Conservation (phyloP, 2,329 filamentous ascomycete species). For the Lachnellula occidentalis region DNA sequence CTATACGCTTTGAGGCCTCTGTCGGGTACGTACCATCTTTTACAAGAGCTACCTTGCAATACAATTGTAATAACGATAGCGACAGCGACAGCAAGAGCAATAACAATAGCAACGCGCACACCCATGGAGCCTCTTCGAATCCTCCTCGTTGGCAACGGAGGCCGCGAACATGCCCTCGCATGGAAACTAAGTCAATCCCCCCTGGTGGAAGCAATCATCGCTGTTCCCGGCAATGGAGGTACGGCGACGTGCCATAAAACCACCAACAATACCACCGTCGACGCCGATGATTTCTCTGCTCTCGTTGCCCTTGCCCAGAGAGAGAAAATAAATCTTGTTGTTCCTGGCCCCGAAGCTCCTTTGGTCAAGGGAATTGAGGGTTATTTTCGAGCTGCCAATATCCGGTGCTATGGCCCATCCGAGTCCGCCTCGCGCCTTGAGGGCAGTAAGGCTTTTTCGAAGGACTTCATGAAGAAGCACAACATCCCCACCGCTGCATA, state of each 20-base stretch:
- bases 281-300: conserved; percentile 67
- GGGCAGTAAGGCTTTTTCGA: conserved; percentile 94
- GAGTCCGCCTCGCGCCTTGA: conserved; percentile 84
- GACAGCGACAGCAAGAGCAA: background rate
- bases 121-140: conserved; percentile 43
- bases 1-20: background rate
- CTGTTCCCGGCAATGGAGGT: conserved; percentile 78
- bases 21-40: background rate
- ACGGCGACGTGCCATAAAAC: conserved; percentile 67
- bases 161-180: conserved; percentile 87
- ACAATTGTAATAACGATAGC: background rate
- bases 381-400: conserved; percentile 55
- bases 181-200: conserved; percentile 89
- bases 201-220: conserved; percentile 68
- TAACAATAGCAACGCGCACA: background rate
- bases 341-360: conserved; percentile 90
- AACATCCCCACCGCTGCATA: conserved; percentile 87
- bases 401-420: conserved; percentile 67
- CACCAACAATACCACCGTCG: conserved; percentile 61
- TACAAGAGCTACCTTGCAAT: background rate
- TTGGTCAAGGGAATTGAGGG: conserved; percentile 85
- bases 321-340: conserved; percentile 71
- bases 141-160: conserved; percentile 87
- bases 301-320: conserved; percentile 71
- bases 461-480: conserved; percentile 94